Conservation (phyloP, 768 basidiomycete genomes). For the Aureoboletus auriporus region DNA sequence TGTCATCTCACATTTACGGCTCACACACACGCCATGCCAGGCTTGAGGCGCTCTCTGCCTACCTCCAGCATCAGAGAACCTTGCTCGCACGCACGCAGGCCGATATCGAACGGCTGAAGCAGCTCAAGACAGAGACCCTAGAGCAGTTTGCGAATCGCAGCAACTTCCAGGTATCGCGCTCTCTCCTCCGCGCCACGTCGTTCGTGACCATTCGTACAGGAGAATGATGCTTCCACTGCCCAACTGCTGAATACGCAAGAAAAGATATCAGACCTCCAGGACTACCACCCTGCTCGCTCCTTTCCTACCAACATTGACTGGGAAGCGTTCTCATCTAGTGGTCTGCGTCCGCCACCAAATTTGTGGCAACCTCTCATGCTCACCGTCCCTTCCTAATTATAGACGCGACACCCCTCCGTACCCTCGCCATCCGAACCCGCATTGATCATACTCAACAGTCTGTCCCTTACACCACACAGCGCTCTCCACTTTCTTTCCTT, state of each 20-base stretch:
- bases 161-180: conserved; percentile 31
- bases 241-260: conserved; percentile 33
- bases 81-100: conserved; percentile 56
- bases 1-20: background rate
- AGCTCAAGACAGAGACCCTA: conserved; percentile 40
- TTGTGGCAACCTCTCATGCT: conserved; percentile 3
- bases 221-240: conserved; percentile 3
- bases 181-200: conserved; percentile 12
- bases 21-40: conserved; percentile 10
- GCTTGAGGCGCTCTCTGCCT: conserved; percentile 60
- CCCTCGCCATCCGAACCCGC: conserved; percentile 40
- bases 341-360: conserved; percentile 33
- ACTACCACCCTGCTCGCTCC: conserved; percentile 38
- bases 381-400: conserved; percentile 1
- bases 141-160: conserved; percentile 31
- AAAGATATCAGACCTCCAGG: conserved; percentile 41
- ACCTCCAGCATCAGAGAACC: conserved; percentile 57
- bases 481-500: conserved; percentile 47
- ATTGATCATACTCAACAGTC: conserved; percentile 34
- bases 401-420: conserved; percentile 56
- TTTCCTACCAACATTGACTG: conserved; percentile 56
- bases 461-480: conserved; percentile 38
- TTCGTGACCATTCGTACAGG: conserved; percentile 17
- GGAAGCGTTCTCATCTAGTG: conserved; percentile 52
- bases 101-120: conserved; percentile 57